phyloP scores from a whole-genome alignment of 169 alveolate genomes.

The Plasmodium vinckei region DNA sequence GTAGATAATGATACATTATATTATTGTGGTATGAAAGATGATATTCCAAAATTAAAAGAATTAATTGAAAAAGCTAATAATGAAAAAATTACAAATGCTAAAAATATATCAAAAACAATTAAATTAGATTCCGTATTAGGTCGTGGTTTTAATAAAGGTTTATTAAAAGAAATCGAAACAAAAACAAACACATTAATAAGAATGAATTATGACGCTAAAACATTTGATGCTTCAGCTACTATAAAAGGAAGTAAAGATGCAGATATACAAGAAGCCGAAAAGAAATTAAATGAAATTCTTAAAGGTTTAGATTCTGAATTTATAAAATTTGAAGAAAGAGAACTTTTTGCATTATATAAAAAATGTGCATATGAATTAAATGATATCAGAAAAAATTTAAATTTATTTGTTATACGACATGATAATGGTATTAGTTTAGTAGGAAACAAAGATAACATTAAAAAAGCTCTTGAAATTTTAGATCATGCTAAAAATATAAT shows the following conservation, averaged over 20 bases:
- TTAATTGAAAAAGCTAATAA: conserved; percentile 50
- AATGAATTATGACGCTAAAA: conserved; percentile 56
- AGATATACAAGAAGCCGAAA: conserved; percentile 70
- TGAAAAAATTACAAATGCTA: conserved; percentile 33
- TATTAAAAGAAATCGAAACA: conserved; percentile 32
- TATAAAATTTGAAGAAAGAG: conserved; percentile 52
- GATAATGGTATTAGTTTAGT: conserved; percentile 66
- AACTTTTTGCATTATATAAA: conserved; percentile 33
- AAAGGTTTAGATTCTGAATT: conserved; percentile 27
- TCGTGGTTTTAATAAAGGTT: conserved; percentile 56
- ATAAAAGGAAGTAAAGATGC: conserved; percentile 40
- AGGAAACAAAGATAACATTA: conserved; percentile 40
- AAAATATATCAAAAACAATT: conserved; percentile 29
- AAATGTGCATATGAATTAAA: conserved; percentile 69
- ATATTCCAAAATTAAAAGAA: conserved; percentile 47
- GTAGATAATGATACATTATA: conserved; percentile 49
- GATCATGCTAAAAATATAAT: conserved; percentile 52
- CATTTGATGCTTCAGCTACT: conserved; percentile 59
- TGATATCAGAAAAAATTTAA: conserved; percentile 53
- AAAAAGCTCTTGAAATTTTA: conserved; percentile 48
- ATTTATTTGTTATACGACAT: conserved; percentile 47
- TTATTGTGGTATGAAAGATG: conserved; percentile 70
- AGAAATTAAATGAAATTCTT: conserved; percentile 38
- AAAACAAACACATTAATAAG: conserved; percentile 57
- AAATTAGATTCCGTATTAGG: conserved; percentile 54